Evolutionary conservation across 148 eudicot genomes (phyloP).

Genomic region (Euryodendron excelsum): DNA sequence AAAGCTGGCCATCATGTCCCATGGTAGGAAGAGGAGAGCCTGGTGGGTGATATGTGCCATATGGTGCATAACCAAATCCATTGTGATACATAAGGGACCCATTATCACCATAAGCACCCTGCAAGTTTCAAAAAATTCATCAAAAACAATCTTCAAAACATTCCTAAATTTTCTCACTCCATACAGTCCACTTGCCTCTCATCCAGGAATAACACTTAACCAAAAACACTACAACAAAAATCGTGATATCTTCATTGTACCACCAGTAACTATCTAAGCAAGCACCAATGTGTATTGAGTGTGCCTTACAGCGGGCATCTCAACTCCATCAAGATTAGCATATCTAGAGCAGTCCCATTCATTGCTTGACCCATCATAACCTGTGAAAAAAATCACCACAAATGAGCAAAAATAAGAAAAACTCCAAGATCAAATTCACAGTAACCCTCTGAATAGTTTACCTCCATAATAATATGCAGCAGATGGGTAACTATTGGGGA

Average conservation of each 20-base stretch:
- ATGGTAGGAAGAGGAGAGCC: background rate
- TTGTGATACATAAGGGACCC: slow-evolving; percentile 1
- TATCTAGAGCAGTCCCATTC: slow-evolving; percentile 11
- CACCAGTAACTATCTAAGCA: no score
- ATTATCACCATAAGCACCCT: slow-evolving; percentile 7
- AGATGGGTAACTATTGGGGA: background rate
- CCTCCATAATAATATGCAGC: slow-evolving; percentile 7
- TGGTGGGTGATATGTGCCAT: slow-evolving; percentile 1
- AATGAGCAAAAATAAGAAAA: no score
- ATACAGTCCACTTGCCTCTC: no score
- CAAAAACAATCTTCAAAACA: no score
- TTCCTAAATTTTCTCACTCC: no score
- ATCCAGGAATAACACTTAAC: no score
- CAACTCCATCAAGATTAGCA: slow-evolving; percentile 4
- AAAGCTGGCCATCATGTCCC: slow-evolving; percentile 14
- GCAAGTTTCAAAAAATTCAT: no score
- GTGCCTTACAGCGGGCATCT: slow-evolving; percentile 4
- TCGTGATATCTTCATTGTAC: no score
- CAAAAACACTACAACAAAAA: no score
- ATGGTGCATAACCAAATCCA: background rate
- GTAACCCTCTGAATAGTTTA: no score
- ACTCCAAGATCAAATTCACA: no score
- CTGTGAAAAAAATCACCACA: background rate
- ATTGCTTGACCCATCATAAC: background rate
- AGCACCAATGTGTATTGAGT: background rate